Conservation (phyloP, 2,329 filamentous ascomycete species). For the Hyphodiscus sp. region DNA sequence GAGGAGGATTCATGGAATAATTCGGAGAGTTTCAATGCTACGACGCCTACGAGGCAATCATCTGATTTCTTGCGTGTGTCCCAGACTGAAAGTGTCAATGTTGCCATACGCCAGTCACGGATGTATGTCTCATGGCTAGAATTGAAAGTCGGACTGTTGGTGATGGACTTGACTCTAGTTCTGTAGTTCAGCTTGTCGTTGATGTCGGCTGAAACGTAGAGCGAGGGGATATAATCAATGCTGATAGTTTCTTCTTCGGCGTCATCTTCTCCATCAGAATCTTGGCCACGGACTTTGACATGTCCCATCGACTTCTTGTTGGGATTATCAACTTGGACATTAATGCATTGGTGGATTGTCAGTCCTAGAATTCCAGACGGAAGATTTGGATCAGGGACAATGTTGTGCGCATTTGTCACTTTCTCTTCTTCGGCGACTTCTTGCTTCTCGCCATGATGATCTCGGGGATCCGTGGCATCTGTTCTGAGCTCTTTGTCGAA, state of each 20-base stretch:
- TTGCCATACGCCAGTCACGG: constrained; percentile 16
- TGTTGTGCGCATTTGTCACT: constrained; percentile 14
- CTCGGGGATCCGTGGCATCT: constrained; percentile 13
- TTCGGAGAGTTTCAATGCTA: constrained; percentile 13
- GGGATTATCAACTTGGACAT: constrained; percentile 14
- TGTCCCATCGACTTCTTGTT: constrained; percentile 18
- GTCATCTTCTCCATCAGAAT: constrained; percentile 16
- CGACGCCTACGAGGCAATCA: constrained; percentile 17
- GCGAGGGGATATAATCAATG: constrained; percentile 17
- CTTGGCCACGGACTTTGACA: constrained; percentile 11
- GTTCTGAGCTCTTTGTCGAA: constrained; percentile 13
- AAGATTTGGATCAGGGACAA: constrained; percentile 15
- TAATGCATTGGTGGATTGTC: constrained; percentile 18
- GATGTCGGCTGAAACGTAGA: constrained; percentile 17
- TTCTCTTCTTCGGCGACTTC: constrained; percentile 13
- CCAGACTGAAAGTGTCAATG: constrained; percentile 14
- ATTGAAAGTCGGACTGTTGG: constrained; percentile 12
- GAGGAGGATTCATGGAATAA: constrained; percentile 16
- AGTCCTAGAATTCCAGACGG: constrained; percentile 16
- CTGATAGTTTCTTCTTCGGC: constrained; percentile 10
- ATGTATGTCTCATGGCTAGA: constrained; percentile 15
- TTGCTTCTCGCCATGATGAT: constrained; percentile 13
- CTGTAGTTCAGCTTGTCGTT: constrained; percentile 16
- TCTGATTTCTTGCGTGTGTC: constrained; percentile 15
- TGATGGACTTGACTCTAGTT: constrained; percentile 15